Evolutionary conservation across 2,329 filamentous ascomycete species (phyloP), one percentile per base, ranked within the genome.

Genomic region (Colletotrichum graminicola): DNA sequence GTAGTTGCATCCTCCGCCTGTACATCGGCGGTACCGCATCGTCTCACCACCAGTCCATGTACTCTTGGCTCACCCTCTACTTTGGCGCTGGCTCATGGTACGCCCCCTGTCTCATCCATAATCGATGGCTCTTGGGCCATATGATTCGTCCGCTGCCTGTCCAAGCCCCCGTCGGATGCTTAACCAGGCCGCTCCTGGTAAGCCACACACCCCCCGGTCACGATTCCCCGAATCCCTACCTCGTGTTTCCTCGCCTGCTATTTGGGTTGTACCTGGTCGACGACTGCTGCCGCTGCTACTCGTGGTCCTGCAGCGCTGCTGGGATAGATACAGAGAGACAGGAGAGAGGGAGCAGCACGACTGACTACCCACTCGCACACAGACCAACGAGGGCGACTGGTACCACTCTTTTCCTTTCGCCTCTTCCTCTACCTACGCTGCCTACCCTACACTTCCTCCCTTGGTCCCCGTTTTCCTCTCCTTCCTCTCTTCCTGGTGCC

Each of bases 201-300:
- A 21, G 2, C 36, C 36, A 8, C 36, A n/a, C n/a, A n/a, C n/a
- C 64, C 34, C 62, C 65, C 47, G 12, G 65, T 72, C 59, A 36
- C 65, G 69, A 69, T 63, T 68, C 52, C 55, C 51, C 57, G 8
- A 45, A 68, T 63, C 72, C 72, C 72, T 72, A 65, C 57, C 72
- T 73, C 72, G 69, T 73, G 71, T 73, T 73, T 73, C 63, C 67
- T 72, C 63, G 51, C 67, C 67, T 72, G 71, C 71, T 45, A 66
- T 45, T 52, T 59, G 57, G 61, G 66, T 61, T 59, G 70, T 66
- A 52, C 66, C 68, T 64, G 59, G 65, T 68, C 65, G 65, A 55
- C 65, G 67, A 60, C 68, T 71, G 55, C 49, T 64, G 39, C 51
- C 39, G 60, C 32, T 57, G 26, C 36, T 16, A 34, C 47, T 36